Conservation (phyloP, 768 basidiomycete genomes). For the Trametes coccinea region DNA sequence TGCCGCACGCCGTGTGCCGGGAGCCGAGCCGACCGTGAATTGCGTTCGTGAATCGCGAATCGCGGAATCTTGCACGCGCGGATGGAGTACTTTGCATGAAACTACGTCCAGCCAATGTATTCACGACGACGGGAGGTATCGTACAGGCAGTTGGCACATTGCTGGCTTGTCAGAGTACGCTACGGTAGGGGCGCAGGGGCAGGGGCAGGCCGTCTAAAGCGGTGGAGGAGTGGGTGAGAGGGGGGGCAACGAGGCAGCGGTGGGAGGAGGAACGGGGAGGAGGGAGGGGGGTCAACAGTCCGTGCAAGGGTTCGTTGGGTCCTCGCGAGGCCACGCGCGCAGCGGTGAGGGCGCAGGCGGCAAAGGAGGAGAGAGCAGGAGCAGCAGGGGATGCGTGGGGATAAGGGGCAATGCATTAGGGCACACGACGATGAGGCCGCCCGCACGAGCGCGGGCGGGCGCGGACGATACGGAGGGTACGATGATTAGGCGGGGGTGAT, state of each 20-base stretch:
- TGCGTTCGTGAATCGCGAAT: neutral
- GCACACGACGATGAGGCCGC: conserved; percentile 6
- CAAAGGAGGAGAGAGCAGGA: neutral
- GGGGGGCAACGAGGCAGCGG: neutral
- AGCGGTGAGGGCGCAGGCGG: conserved; percentile 4
- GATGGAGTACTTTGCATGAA: neutral
- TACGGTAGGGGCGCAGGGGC: conserved; percentile 19
- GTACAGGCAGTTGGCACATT: conserved; percentile 26
- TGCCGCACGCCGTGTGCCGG: too few species aligned
- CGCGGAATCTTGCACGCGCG: neutral
- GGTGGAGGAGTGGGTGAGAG: neutral
- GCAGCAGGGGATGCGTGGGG: neutral
- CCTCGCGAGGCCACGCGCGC: neutral
- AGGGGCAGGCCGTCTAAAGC: conserved; percentile 20
- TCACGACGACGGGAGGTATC: conserved; percentile 24
- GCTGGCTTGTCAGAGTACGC: conserved; percentile 26
- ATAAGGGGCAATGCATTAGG: conserved; percentile 7
- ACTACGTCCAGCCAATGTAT: conserved; percentile 27
- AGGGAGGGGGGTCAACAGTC: conserved; percentile 16
- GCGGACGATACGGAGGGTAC: neutral
- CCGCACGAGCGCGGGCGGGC: conserved; percentile 3
- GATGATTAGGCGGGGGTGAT: neutral
- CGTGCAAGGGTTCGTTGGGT: conserved; percentile 5
- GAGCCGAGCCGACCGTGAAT: too few species aligned
- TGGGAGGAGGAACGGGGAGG: neutral